These are phyloP conservation scores for Sclerotinia minor DNA, from an alignment of 2,329 filamentous ascomycete genomes.

Conservation along the genomic window DNA sequence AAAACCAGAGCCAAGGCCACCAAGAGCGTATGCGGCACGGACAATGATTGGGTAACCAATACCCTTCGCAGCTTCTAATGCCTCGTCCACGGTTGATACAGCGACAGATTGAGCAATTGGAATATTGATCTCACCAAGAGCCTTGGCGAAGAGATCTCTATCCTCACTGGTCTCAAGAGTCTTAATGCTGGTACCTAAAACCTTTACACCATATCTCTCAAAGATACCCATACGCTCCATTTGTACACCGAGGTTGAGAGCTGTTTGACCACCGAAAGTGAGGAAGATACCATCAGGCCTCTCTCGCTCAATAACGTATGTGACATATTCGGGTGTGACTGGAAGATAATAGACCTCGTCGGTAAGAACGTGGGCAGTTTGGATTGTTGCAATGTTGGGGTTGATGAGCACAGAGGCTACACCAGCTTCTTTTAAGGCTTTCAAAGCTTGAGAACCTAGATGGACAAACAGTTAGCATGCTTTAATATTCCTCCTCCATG, in stretches of 20 bases:
- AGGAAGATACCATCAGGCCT: conserved; percentile 95
- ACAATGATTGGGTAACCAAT: conserved; percentile 98
- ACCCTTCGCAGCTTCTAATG: conserved; percentile 78
- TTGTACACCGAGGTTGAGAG: conserved; percentile 92
- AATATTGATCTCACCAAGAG: conserved; percentile 94
- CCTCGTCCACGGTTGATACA: conserved; percentile 87
- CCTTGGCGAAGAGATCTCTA: conserved; percentile 92
- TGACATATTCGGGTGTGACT: conserved; percentile 95
- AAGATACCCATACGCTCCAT: conserved; percentile 97
- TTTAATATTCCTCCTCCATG: background rate
- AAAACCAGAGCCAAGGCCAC: conserved; percentile 94
- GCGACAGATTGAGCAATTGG: conserved; percentile 96
- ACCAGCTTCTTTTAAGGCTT: conserved; percentile 93
- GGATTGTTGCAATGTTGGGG: conserved; percentile 97
- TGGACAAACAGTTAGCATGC: conserved; percentile 31
- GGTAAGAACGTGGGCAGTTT: conserved; percentile 92
- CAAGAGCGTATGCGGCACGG: conserved; percentile 92
- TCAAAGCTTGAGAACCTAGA: conserved; percentile 89
- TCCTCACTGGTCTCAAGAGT: conserved; percentile 95
- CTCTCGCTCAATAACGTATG: conserved; percentile 95
- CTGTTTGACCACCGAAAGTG: conserved; percentile 96
- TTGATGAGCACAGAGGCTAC: conserved; percentile 92
- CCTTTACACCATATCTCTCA: conserved; percentile 91
- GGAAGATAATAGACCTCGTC: conserved; percentile 98
- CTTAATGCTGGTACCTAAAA: conserved; percentile 90